A percentile compares a stretch with the other conserved stretches of the same genome.
Evolutionary conservation across 2,329 filamentous ascomycete species (phyloP).

Genomic region (Rhynchosporium secalis): DNA sequence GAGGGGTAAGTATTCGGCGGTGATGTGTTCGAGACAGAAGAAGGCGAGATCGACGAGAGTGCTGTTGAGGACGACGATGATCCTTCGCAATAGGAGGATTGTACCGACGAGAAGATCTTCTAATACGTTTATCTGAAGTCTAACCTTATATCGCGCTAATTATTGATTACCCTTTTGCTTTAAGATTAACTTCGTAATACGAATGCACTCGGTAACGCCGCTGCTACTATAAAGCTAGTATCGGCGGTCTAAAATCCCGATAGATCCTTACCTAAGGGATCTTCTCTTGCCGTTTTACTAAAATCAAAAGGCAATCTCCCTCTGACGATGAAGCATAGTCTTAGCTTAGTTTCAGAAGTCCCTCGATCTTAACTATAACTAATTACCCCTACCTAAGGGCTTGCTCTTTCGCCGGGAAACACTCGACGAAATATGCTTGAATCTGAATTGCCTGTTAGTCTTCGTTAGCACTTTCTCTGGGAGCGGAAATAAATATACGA

Average conservation of each 20-base stretch:
- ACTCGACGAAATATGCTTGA: slow-evolving; percentile 94
- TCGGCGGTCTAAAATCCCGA: slow-evolving; percentile 57
- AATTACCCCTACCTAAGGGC: slow-evolving; percentile 73
- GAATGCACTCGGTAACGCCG: slow-evolving; percentile 66
- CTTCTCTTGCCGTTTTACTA: slow-evolving; percentile 55
- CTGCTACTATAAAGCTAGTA: slow-evolving; percentile 51
- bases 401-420: slow-evolving; percentile 84
- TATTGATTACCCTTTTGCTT: slow-evolving; percentile 83
- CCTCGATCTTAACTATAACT: slow-evolving; percentile 68
- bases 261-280: slow-evolving; percentile 69
- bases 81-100: slow-evolving; percentile 57
- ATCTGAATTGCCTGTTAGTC: slow-evolving; percentile 88
- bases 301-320: slow-evolving; percentile 45
- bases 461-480: slow-evolving; percentile 89
- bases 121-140: slow-evolving; percentile 85
- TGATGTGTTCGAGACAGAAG: slow-evolving; percentile 60
- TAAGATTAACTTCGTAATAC: slow-evolving; percentile 65
- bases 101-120: no score
- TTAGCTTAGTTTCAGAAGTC: slow-evolving; percentile 46
- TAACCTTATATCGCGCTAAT: slow-evolving; percentile 81
- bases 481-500: slow-evolving; percentile 94
- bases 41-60: slow-evolving; percentile 74
- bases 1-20: slow-evolving; percentile 53
- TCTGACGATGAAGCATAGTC: slow-evolving; percentile 53
- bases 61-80: slow-evolving; percentile 73